Evolutionary conservation across 352 stramenopile species (phyloP).

Genomic region (Phytophthora tentaculata): DNA sequence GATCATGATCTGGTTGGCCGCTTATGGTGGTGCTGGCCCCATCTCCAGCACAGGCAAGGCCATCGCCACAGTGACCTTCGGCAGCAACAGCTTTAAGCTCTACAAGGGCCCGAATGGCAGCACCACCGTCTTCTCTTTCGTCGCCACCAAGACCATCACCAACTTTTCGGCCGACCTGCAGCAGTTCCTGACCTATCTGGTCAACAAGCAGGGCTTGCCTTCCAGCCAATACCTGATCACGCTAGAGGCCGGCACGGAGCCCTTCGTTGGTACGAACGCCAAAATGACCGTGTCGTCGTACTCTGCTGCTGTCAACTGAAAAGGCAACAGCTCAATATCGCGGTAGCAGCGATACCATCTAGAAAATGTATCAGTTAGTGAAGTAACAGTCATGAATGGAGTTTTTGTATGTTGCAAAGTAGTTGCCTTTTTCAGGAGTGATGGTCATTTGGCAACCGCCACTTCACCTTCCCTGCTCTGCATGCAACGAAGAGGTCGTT

Average conservation of each 20-base stretch:
- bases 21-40: conserved; percentile 32
- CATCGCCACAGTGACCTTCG: conserved; percentile 29
- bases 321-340: too few relatives aligned
- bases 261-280: conserved; percentile 36
- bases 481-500: conserved; percentile 12
- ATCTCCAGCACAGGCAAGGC: conserved; percentile 40
- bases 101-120: conserved; percentile 41
- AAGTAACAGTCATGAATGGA: not conserved
- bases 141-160: conserved; percentile 34
- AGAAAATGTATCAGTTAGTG: not conserved
- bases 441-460: conserved; percentile 28
- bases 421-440: conserved; percentile 30
- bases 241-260: conserved; percentile 41
- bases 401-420: not conserved
- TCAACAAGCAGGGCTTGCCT: conserved; percentile 30
- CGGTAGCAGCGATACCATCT: not conserved
- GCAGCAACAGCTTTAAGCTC: conserved; percentile 31
- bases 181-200: conserved; percentile 35
- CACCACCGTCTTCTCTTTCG: conserved; percentile 43
- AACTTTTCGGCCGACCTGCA: conserved; percentile 36
- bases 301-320: conserved; percentile 32
- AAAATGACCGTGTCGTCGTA: conserved; percentile 38
- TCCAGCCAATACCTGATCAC: conserved; percentile 38
- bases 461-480: not conserved
- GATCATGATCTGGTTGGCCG: conserved; percentile 50